Evolutionary conservation across 2,329 filamentous ascomycete genomes (phyloP).

Genomic region (Huntiella moniliformis): DNA sequence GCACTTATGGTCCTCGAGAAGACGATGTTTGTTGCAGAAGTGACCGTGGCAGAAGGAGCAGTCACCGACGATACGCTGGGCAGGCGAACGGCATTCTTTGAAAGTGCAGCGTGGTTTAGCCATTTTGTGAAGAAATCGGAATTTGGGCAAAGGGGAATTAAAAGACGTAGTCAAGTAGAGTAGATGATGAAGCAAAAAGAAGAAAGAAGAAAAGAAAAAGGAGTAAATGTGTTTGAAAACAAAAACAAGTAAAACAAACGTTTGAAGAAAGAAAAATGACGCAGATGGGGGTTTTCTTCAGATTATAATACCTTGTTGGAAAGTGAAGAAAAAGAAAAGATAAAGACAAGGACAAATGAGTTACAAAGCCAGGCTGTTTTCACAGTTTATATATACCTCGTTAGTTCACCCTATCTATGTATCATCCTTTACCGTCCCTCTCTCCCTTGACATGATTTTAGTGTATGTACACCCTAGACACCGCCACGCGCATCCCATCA

Average conservation of each 20-base stretch:
- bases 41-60: constrained; percentile 88
- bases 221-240: background rate
- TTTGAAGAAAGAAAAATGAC: background rate
- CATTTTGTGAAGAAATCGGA: constrained; percentile 23
- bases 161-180: background rate
- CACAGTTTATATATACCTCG: background rate
- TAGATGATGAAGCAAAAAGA: background rate
- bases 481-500: too few species aligned
- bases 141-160: background rate
- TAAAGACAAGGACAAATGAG: background rate
- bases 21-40: constrained; percentile 85
- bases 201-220: background rate
- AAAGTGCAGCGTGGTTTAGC: constrained; percentile 69
- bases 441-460: too few species aligned
- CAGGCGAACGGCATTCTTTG: constrained; percentile 72
- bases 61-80: constrained; percentile 87
- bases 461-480: too few species aligned
- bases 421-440: background rate
- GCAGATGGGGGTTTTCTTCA: background rate
- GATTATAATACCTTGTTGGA: background rate
- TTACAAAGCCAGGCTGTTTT: background rate
- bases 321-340: background rate
- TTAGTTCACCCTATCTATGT: constrained; percentile 2
- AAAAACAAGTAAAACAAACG: constrained; percentile 1
- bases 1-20: constrained; percentile 90